Evolutionary conservation across 164 flowering plant genomes (phyloP).

Genomic region (Dillenia suffruticosa): DNA sequence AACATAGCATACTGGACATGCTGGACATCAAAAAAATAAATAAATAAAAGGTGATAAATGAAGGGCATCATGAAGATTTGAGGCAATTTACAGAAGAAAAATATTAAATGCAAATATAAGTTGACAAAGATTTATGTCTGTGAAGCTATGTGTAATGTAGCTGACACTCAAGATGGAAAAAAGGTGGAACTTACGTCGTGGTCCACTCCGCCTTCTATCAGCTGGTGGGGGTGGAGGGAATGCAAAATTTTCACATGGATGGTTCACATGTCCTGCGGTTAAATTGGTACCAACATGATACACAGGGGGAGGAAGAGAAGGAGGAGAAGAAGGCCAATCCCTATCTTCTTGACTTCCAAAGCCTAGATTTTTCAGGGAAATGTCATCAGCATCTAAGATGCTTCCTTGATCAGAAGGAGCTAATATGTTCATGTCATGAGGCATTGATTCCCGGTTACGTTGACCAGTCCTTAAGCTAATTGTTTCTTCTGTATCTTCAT

Average conservation of each 20-base stretch:
- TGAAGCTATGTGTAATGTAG: not conserved
- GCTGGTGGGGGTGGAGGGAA: constrained; percentile 74
- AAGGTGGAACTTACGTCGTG: constrained; percentile 74
- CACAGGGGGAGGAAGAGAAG: constrained; percentile 4
- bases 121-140: not conserved
- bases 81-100: not conserved
- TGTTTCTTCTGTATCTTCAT: constrained; percentile 10
- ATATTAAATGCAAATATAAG: not conserved
- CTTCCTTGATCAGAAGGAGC: constrained; percentile 5
- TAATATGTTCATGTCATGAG: constrained; percentile 11
- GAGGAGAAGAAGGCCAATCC: constrained; percentile 18
- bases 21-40: constrained; percentile 28
- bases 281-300: constrained; percentile 6
- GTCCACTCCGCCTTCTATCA: constrained; percentile 65
- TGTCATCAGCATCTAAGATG: constrained; percentile 4
- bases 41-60: constrained; percentile 1
- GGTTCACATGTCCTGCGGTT: constrained; percentile 6
- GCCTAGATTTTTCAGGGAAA: constrained; percentile 7
- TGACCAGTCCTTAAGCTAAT: constrained; percentile 12
- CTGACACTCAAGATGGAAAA: not conserved
- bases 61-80: not conserved
- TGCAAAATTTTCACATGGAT: constrained; percentile 67
- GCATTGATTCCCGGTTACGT: constrained; percentile 7
- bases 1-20: constrained; percentile 93
- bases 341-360: constrained; percentile 14